Evolutionary conservation across 768 basidiomycete species (phyloP).

Genomic region (Candolleomyces aberdarensis): DNA sequence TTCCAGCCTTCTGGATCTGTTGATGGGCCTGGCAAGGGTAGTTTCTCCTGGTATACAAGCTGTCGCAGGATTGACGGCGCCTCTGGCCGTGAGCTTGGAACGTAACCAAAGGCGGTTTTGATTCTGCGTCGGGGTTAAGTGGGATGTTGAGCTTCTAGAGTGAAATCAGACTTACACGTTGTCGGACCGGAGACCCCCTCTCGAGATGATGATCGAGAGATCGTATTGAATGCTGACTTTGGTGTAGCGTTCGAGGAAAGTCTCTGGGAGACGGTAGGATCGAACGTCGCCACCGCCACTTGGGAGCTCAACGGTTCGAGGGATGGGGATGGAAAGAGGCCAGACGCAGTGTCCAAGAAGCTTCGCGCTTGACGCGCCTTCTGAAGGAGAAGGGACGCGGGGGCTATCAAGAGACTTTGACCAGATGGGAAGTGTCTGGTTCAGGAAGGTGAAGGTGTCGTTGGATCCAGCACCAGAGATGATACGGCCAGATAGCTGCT

Average conservation of each 20-base stretch:
- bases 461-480: slow-evolving; percentile 44
- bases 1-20: slow-evolving; percentile 55
- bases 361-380: slow-evolving; percentile 38
- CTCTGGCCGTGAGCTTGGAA: slow-evolving; percentile 44
- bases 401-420: slow-evolving; percentile 39
- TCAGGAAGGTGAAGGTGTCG: slow-evolving; percentile 44
- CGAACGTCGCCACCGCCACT: slow-evolving; percentile 34
- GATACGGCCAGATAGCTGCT: slow-evolving; percentile 48
- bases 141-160: not conserved
- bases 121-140: slow-evolving; percentile 28
- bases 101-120: slow-evolving; percentile 52
- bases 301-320: slow-evolving; percentile 38
- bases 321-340: slow-evolving; percentile 46
- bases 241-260: slow-evolving; percentile 49
- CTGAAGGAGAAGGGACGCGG: slow-evolving; percentile 34
- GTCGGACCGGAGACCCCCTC: slow-evolving; percentile 47
- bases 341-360: slow-evolving; percentile 45
- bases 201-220: slow-evolving; percentile 40
- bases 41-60: slow-evolving; percentile 44
- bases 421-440: slow-evolving; percentile 44
- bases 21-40: slow-evolving; percentile 42
- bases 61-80: slow-evolving; percentile 45
- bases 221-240: slow-evolving; percentile 51
- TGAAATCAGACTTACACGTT: slow-evolving; percentile 35
- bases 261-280: slow-evolving; percentile 45